Evolutionary conservation across 176 grass and related monocot species (phyloP), one percentile per base, ranked within the genome.

Genomic region (Musa troglodytarum): DNA sequence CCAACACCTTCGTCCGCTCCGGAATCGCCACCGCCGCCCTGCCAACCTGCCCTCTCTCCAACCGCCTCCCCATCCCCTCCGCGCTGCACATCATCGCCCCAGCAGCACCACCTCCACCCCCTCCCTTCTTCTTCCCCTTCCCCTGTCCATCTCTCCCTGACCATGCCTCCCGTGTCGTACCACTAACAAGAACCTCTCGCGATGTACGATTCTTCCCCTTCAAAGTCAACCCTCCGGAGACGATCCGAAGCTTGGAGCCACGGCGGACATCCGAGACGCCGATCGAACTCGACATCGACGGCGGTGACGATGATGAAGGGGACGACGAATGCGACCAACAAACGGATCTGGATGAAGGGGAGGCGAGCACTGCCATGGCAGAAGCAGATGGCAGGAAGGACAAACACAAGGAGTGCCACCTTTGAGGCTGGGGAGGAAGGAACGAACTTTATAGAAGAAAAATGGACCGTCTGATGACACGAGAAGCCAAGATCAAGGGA

Each of bases 1-100:
- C 79, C 73, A 96, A 83, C 83, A 92, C 73, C 83, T 96, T 96
- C 25, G 54, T 65, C 71, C 93, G 84, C 83, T 96, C 93, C 49
- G 93, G 78, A 25, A 89, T n/a, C 77, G 24, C 72, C 4, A 43
- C 34, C 49, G 74, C 21, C 17, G 50, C 51, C n/a, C 53, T 50
- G 49, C 73, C 66, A 23, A 29, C 78, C 19, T 80, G 54, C 50
- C 76, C 59, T 77, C 50, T 54, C 64, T 71, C 24, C 75, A 25
- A 12, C 24, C 16, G 19, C 52, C 12, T 10, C 43, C 84, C 77
- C 72, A 89, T 86, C 68, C 89, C 89, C 76, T 89, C 83, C 62
- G 92, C 87, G 79, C 89, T 92, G 77, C 93, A 96, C 85, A 20
- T 72, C 65, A 84, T 79, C 81, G 34, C 67, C 20, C 77, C 84